Base-by-base conservation (phyloP, 495 filamentous ascomycete genomes). In the Penicillium ochrochloron region DNA sequence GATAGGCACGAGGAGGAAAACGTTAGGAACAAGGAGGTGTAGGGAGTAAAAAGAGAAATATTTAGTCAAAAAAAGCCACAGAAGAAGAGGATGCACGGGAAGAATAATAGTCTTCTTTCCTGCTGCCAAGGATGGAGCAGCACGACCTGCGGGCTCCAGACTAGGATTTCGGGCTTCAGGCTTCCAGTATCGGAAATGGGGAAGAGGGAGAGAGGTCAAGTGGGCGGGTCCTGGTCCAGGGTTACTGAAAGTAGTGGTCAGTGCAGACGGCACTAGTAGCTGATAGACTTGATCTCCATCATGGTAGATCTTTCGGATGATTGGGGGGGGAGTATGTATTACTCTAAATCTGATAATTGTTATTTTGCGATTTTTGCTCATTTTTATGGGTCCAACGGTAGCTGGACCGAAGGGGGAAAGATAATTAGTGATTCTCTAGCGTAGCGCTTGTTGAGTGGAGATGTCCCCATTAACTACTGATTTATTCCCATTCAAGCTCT, bases 231-330 rank as follows among this genome's bases (percentile, higher is more conserved):
- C 52, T 59, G 46, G 39, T 33, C 19, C 56, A 55, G 57, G 41
- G 61, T 53, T 62, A 27, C 61, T 58, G 46, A 66, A 75, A 65
- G 61, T 61, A 70, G 72, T 80, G 77, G 76, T 73, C 77, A 75
- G 72, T 78, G 76, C 75, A 68, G 73, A 54, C 53, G 50, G 48
- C 64, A 75, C 71, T 79, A 77, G 73, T 73, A 76, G 63, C 72
- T 75, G 76, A 80, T 80, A 78, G 73, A 78, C 70, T 71, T 75
- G 76, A 80, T 80, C 76, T 77, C 70, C 75, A 66, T 73, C 67
- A 73, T 68, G 64, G 73, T 70, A 76, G 73, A 80, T 80, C 75
- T 70, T 69, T 14, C 41, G 56, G 60, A 64, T 62, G 53, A 63
- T 62, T 17, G 55, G 42, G 52, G 50, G 44, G 48, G 54, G 46